Conservation (phyloP, 352 stramenopile species). For the Thraustochytrium sp. region DNA sequence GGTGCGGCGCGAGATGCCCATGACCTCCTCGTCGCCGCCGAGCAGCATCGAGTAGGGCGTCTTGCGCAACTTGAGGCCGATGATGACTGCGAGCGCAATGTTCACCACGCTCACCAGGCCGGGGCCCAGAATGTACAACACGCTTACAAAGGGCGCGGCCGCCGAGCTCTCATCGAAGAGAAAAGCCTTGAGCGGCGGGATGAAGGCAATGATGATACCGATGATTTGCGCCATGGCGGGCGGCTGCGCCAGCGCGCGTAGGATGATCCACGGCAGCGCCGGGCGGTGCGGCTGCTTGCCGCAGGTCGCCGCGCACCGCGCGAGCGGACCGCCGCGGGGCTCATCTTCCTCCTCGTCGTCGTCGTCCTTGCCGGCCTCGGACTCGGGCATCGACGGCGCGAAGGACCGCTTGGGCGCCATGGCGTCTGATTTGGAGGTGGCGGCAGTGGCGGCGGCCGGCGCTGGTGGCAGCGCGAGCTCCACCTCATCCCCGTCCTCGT, state of each 20-base stretch:
- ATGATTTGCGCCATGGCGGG: neutral
- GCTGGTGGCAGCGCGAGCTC: too few relatives aligned
- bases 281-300: neutral
- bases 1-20: neutral
- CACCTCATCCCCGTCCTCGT: too few relatives aligned
- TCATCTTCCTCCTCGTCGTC: too few relatives aligned
- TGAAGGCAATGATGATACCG: neutral
- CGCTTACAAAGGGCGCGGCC: neutral
- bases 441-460: too few relatives aligned
- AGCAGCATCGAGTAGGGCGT: neutral
- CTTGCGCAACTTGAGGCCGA: constrained; percentile 1
- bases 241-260: neutral
- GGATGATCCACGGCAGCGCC: neutral
- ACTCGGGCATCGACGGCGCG: too few relatives aligned
- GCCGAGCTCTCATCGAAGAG: neutral
- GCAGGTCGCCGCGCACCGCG: too few relatives aligned
- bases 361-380: too few relatives aligned
- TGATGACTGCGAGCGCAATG: neutral
- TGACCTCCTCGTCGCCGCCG: neutral
- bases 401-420: too few relatives aligned
- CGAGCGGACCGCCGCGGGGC: too few relatives aligned
- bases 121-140: neutral
- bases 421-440: too few relatives aligned
- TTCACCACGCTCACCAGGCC: neutral
- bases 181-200: neutral